These are phyloP conservation scores for Chrysosporium keratinophilum DNA, from an alignment of 2,329 filamentous ascomycete genomes.

Conservation along the genomic window DNA sequence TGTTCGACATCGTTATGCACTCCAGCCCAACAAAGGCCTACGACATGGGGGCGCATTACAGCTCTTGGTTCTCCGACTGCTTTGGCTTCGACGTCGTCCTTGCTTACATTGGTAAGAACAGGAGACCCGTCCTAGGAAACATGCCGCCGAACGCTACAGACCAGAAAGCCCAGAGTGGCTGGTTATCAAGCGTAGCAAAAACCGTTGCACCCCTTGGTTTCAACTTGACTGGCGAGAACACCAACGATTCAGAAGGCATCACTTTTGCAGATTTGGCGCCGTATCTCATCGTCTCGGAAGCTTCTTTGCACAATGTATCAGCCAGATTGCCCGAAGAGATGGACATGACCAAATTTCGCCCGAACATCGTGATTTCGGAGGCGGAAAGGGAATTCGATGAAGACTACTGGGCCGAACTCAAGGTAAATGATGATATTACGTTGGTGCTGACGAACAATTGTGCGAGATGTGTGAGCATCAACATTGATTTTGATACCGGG, in stretches of 20 bases:
- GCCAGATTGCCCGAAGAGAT: conserved; percentile 45
- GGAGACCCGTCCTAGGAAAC: conserved; percentile 53
- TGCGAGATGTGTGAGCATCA: conserved; percentile 56
- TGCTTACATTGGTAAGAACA: conserved; percentile 54
- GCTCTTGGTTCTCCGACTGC: conserved; percentile 56
- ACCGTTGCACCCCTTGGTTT: conserved; percentile 8
- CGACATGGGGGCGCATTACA: conserved; percentile 51
- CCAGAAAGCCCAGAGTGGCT: conserved; percentile 16
- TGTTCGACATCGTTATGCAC: conserved; percentile 49
- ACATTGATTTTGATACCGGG: conserved; percentile 61
- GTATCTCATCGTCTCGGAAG: conserved; percentile 59
- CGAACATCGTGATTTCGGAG: conserved; percentile 60
- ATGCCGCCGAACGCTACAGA: conserved; percentile 38
- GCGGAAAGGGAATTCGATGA: conserved; percentile 52
- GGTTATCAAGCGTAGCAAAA: conserved; percentile 17
- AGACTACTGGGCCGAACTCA: conserved; percentile 60
- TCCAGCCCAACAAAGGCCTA: conserved; percentile 49
- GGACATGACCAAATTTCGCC: conserved; percentile 60
- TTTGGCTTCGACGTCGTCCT: conserved; percentile 54
- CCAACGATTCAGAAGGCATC: conserved; percentile 38
- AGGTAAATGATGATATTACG: conserved; percentile 28
- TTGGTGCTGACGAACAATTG: conserved; percentile 60
- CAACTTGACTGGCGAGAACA: background rate
- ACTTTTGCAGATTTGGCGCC: conserved; percentile 67
- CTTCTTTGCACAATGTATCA: conserved; percentile 59